A percentile compares a stretch with the other conserved stretches of the same genome.
Evolutionary conservation across 495 filamentous ascomycete species (phyloP).

Genomic region (Podospora tetraspora): DNA sequence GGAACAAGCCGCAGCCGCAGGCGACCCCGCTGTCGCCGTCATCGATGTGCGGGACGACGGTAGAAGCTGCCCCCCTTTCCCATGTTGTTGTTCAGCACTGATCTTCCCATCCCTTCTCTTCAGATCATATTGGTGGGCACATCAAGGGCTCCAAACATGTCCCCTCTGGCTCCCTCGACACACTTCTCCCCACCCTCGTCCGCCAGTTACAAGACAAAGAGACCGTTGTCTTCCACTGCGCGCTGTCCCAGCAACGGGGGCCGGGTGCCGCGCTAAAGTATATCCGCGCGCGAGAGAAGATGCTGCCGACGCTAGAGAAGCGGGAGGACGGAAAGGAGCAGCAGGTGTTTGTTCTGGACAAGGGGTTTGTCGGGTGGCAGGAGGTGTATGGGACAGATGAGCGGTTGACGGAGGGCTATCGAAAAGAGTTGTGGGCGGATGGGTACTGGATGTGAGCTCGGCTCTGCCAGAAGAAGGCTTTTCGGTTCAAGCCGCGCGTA

Average conservation of each 20-base stretch:
- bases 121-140: conserved; percentile 91
- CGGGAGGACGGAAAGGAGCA: conserved; percentile 39
- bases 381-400: conserved; percentile 76
- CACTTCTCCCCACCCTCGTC: conserved; percentile 73
- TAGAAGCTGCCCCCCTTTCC: conserved; percentile 27
- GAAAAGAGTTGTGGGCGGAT: conserved; percentile 79
- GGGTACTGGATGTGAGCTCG: conserved; percentile 39
- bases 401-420: conserved; percentile 77
- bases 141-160: conserved; percentile 71
- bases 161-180: conserved; percentile 66
- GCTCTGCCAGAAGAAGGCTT: background rate
- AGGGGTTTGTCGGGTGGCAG: conserved; percentile 90
- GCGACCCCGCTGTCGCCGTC: conserved; percentile 52
- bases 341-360: conserved; percentile 74
- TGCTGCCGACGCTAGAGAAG: conserved; percentile 24
- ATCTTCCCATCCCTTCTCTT: background rate
- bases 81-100: background rate
- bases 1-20: conserved; percentile 15
- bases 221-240: conserved; percentile 90
- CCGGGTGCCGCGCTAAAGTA: conserved; percentile 66
- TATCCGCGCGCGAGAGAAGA: conserved; percentile 55
- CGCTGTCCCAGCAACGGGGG: conserved; percentile 83
- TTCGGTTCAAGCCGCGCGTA: background rate
- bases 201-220: conserved; percentile 72
- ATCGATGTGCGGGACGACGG: conserved; percentile 87